Conservation (phyloP, 2,329 filamentous ascomycete species). For the Lomentospora prolificans region DNA sequence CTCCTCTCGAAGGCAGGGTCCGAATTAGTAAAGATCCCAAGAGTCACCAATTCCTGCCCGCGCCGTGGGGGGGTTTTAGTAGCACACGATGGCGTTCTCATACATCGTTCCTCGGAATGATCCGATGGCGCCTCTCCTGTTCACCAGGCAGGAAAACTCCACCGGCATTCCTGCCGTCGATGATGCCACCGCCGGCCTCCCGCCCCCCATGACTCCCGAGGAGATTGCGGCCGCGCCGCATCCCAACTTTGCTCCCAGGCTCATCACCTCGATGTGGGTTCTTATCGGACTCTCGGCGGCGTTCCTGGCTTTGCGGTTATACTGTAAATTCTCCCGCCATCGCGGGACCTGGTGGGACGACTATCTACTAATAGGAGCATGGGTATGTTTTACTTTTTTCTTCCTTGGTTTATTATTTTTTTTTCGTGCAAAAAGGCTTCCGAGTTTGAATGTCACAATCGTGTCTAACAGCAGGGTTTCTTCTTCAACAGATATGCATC, state of each 20-base stretch:
- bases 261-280: conserved; percentile 14
- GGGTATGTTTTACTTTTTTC: conserved; percentile 14
- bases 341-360: conserved; percentile 20
- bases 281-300: conserved; percentile 12
- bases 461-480: not conserved
- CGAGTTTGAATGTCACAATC: too few species aligned
- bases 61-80: too few species aligned
- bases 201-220: conserved; percentile 1
- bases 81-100: not conserved
- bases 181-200: not conserved
- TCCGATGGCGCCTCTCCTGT: not conserved
- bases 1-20: not conserved
- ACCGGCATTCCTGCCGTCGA: not conserved
- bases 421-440: too few species aligned
- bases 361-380: conserved; percentile 16
- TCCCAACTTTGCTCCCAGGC: conserved; percentile 10
- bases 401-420: not conserved
- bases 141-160: not conserved
- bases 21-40: not conserved
- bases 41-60: too few species aligned
- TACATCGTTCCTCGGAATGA: not conserved
- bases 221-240: conserved; percentile 6
- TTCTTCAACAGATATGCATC: conserved; percentile 12
- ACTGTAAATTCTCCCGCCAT: conserved; percentile 16
- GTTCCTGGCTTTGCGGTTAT: conserved; percentile 15